phyloP scores from a whole-genome alignment of 2,329 filamentous ascomycete species.

The Elsinoe ampelina region DNA sequence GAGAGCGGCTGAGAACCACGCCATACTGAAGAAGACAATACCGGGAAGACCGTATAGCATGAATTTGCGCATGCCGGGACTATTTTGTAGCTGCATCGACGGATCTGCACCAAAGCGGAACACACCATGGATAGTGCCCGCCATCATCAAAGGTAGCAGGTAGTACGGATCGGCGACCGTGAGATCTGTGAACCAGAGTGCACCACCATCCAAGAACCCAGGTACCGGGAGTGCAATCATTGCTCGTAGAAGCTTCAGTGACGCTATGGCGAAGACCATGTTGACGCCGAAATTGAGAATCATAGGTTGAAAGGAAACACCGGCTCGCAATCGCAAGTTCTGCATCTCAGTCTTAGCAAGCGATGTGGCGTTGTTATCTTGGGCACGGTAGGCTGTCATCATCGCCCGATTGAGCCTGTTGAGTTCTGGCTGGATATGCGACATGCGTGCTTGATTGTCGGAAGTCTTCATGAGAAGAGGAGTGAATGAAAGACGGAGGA shows the following conservation, averaged over 20 bases:
- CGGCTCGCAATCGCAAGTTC: slow-evolving; percentile 45
- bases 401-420: slow-evolving; percentile 50
- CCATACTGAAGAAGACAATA: slow-evolving; percentile 45
- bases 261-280: slow-evolving; percentile 63
- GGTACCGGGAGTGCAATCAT: slow-evolving; percentile 77
- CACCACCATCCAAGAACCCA: slow-evolving; percentile 58
- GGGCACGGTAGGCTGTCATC: slow-evolving; percentile 32
- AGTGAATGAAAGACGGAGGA: slow-evolving; percentile 57
- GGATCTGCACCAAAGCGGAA: slow-evolving; percentile 40
- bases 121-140: slow-evolving; percentile 23
- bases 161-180: slow-evolving; percentile 68
- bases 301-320: slow-evolving; percentile 43
- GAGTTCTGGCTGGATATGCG: slow-evolving; percentile 49
- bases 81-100: slow-evolving; percentile 28
- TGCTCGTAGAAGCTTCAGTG: slow-evolving; percentile 65
- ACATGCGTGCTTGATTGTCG: slow-evolving; percentile 54
- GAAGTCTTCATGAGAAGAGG: slow-evolving; percentile 55
- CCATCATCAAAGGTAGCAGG: slow-evolving; percentile 51
- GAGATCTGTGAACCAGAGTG: slow-evolving; percentile 72
- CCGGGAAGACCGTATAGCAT: slow-evolving; percentile 44
- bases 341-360: slow-evolving; percentile 40
- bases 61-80: slow-evolving; percentile 28
- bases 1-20: slow-evolving; percentile 46
- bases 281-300: slow-evolving; percentile 49
- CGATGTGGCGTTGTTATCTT: slow-evolving; percentile 42